phyloP scores from a whole-genome alignment of 345 rosid species.

The Eucalyptus albens region DNA sequence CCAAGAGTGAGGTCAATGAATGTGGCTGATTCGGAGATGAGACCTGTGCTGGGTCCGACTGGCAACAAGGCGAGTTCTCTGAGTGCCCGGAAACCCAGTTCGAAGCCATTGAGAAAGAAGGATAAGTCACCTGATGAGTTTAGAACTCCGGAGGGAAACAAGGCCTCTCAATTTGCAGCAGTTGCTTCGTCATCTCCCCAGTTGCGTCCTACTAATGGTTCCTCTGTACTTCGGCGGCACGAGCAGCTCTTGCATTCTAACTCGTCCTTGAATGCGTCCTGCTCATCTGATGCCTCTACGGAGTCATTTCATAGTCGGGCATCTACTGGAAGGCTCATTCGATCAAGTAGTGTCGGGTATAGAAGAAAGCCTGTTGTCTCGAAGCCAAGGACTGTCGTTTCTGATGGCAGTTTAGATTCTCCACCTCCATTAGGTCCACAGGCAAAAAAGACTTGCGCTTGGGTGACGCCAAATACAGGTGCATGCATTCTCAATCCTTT shows the following conservation, averaged over 20 bases:
- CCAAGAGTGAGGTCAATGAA: slow-evolving; percentile 66
- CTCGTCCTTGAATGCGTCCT: slow-evolving; percentile 71
- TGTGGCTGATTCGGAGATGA: slow-evolving; percentile 65
- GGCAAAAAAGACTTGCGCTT: slow-evolving; percentile 64
- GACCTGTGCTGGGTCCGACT: slow-evolving; percentile 60
- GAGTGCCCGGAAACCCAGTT: slow-evolving; percentile 35
- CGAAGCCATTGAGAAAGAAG: slow-evolving; percentile 49
- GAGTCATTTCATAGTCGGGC: slow-evolving; percentile 82
- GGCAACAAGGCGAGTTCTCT: slow-evolving; percentile 52
- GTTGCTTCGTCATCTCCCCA: slow-evolving; percentile 29
- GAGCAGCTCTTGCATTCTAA: slow-evolving; percentile 54
- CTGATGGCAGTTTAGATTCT: slow-evolving; percentile 69
- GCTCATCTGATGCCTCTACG: slow-evolving; percentile 89
- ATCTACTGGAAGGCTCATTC: slow-evolving; percentile 57
- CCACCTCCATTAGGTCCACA: slow-evolving; percentile 31
- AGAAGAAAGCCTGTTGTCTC: slow-evolving; percentile 43
- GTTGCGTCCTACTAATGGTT: slow-evolving; percentile 26
- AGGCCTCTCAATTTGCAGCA: slow-evolving; percentile 11
- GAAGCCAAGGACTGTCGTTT: slow-evolving; percentile 54
- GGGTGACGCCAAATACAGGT: slow-evolving; percentile 92
- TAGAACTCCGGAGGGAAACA: slow-evolving; percentile 21
- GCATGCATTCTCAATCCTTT: neutral
- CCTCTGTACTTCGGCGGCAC: slow-evolving; percentile 61
- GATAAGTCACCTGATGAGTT: slow-evolving; percentile 21
- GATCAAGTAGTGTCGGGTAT: slow-evolving; percentile 43